Base-by-base conservation (phyloP, 2,329 filamentous ascomycete species). In the Aspergillus viridinutans region DNA sequence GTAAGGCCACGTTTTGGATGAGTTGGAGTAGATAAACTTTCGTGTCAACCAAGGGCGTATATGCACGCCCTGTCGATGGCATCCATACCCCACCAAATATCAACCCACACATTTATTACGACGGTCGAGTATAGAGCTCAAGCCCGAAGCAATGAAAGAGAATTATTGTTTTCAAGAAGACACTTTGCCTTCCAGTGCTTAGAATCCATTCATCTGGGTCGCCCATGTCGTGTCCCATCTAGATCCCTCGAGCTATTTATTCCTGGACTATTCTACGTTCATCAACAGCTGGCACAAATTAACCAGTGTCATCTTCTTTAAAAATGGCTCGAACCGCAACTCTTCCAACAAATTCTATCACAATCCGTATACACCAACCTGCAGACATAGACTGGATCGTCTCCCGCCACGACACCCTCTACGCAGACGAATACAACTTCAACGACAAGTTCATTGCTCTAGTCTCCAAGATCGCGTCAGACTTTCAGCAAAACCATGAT, bases 341-440 rank as follows among this genome's bases (percentile, higher is more conserved):
- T 17, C 5, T 7, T 14, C n/a, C 42, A 17, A 10, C 20, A 1
- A 20, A 20, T 6, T 12, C 9, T 6, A 23, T 45, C 28, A 59
- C 52, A 40, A 49, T 69, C 12, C 63, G 67, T 48, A 57, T 49
- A 49, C 64, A 66, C 52, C 56, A 57, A 28, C 55, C 65, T 2
- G 62, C 59, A 4, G 67, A 69, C 28, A 62, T 69, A 35, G 61
- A 61, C 4, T 68, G 62, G 62, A 67, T 69, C 5, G 50, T 59
- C 20, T 48, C 63, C 53, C 64, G 66, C 5, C 66, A 68, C 40
- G 64, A 63, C 0, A 38, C 58, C 5, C 55, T 67, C 4, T 68
- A 69, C 48, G 35, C 57, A 4, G 21, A 58, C 45, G 65, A 69
- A 55, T 61, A 61, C 54, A 56, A 60, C 50, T 69, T 60, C 59